Percentiles rank a stretch among this genome's conserved stretches.
Evolutionary conservation across 768 basidiomycete genomes (phyloP).

Genomic region (Lactarius quietus): DNA sequence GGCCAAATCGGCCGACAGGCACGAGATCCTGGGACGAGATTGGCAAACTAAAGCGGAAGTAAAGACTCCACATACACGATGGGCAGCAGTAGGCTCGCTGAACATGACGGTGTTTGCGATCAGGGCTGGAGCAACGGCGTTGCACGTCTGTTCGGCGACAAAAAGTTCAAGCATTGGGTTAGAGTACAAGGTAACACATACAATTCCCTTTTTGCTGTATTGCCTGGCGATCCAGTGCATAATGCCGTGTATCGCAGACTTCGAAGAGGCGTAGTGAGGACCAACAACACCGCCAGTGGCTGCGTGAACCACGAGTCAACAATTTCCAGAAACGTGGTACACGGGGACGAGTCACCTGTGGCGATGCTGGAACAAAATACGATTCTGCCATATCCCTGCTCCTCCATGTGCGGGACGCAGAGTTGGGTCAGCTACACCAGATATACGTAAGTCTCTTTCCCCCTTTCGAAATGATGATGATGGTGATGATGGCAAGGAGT

Average conservation of each 20-base stretch:
- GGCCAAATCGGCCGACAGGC: constrained; percentile 49
- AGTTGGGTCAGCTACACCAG: constrained; percentile 46
- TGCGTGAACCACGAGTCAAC: constrained; percentile 8
- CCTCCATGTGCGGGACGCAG: constrained; percentile 48
- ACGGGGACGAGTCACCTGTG: constrained; percentile 34
- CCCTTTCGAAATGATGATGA: not conserved
- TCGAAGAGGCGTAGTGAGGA: constrained; percentile 55
- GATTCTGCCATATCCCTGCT: constrained; percentile 47
- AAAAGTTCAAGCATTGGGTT: not conserved
- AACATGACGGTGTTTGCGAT: constrained; percentile 52
- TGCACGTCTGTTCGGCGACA: constrained; percentile 39
- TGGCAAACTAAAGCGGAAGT: not conserved
- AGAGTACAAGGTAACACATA: constrained; percentile 28
- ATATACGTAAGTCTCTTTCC: not conserved
- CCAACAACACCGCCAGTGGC: constrained; percentile 53
- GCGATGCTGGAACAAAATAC: constrained; percentile 54
- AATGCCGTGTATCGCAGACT: constrained; percentile 51
- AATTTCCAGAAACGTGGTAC: not conserved
- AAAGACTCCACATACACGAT: constrained; percentile 31
- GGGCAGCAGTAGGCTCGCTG: constrained; percentile 37
- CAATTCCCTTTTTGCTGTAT: constrained; percentile 50
- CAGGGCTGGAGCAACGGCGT: constrained; percentile 51
- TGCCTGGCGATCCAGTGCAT: constrained; percentile 52
- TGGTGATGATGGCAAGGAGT: too few relatives aligned
- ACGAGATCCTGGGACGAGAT: constrained; percentile 38